Percentiles rank a stretch among this genome's conserved stretches.
Conservation (phyloP, 2,329 filamentous ascomycete species). For the Aspergillus ustus region DNA sequence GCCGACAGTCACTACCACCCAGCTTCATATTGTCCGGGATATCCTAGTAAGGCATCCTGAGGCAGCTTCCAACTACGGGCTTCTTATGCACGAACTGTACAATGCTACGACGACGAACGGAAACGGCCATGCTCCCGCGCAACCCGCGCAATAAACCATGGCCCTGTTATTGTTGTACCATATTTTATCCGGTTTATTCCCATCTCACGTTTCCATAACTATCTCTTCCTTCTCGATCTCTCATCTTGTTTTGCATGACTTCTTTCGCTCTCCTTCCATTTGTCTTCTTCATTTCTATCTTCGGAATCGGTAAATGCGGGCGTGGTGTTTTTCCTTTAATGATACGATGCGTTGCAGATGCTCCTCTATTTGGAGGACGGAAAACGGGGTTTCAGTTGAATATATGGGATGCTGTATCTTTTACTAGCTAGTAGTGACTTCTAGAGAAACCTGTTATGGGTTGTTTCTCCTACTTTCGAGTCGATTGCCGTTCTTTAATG, state of each 20-base stretch:
- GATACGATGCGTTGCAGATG: slow-evolving; percentile 2
- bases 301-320: slow-evolving; percentile 7
- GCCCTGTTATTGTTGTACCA: slow-evolving; percentile 23
- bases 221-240: slow-evolving; percentile 1
- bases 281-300: slow-evolving; percentile 2
- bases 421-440: slow-evolving; percentile 9
- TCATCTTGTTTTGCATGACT: neutral
- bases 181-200: slow-evolving; percentile 13
- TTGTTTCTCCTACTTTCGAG: neutral
- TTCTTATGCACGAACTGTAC: slow-evolving; percentile 48
- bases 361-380: slow-evolving; percentile 9
- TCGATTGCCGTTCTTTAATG: neutral
- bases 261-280: slow-evolving; percentile 2
- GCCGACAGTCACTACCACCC: slow-evolving; percentile 68
- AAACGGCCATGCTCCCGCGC: slow-evolving; percentile 26
- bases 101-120: slow-evolving; percentile 40
- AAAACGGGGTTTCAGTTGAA: slow-evolving; percentile 19
- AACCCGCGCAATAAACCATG: slow-evolving; percentile 21
- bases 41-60: slow-evolving; percentile 70
- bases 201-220: slow-evolving; percentile 1
- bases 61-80: slow-evolving; percentile 62
- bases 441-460: neutral
- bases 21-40: slow-evolving; percentile 74
- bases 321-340: slow-evolving; percentile 18
- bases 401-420: slow-evolving; percentile 18